Base-by-base conservation (phyloP, 192 early-diverging fungal species). In the Paraglomus occultum region DNA sequence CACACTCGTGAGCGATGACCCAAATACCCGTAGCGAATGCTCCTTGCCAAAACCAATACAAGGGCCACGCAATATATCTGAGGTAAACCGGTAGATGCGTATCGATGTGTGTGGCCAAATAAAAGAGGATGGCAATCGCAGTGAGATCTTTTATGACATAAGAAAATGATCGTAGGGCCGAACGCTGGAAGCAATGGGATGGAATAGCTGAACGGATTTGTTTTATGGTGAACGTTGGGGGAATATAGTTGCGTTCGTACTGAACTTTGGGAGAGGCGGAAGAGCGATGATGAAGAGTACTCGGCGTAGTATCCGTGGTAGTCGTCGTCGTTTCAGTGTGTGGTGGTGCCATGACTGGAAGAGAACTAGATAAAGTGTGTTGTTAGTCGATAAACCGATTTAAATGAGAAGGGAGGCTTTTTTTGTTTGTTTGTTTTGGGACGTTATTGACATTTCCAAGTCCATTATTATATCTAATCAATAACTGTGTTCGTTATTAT, bases 1-100 rank as follows among this genome's bases (percentile, higher is more conserved):
- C 95, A 71, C 95, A 98, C 78, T 98, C 95, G 73, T 95, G 89
- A 42, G 87, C 89, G 54, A 90, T 79, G 17, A 94, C 92, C 95
- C 95, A 98, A 49, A 95, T 48, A 39, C 95, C 95, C 39, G 93
- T 95, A 70, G 85, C 80, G 7, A 95, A 90, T 46, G 91, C 80
- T 43, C 95, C 95, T 75, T 93, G 92, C 47, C 79, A 76, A 48
- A 91, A 74, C 92, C 94, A 94, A 83, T 94, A 96, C 12, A 77
- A 38, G 2, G 83, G 74, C 95, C 95, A 97, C 1, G 88, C 84
- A 8, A 84, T 48, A 4, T 75, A 73, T 8, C 87, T 87, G 54
- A 84, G 69, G 47, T 68, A 22, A 8, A 70, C 44, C 10, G 84
- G 80, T 64, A 87, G 73, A 43, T 74, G 45, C 51, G 72, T 64